Percentiles rank a stretch among this genome's conserved stretches.
phyloP scores from a whole-genome alignment of 345 rosid genomes.

The Eucalyptus regnans region DNA sequence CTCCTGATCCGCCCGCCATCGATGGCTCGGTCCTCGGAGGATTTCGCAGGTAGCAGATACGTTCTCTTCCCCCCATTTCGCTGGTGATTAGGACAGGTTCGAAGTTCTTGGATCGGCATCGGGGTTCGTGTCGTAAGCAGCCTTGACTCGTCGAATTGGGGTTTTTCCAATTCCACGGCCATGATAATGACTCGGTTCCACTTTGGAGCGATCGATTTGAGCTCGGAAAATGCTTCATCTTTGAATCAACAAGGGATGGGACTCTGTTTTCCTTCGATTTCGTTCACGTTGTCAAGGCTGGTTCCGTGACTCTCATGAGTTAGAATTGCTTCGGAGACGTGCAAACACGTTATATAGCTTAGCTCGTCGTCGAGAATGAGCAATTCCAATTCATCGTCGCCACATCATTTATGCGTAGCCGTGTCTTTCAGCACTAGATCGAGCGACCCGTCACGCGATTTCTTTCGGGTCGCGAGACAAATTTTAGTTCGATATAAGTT shows the following conservation, averaged over 20 bases:
- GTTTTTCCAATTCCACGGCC: background rate
- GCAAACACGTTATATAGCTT: background rate
- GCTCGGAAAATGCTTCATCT: background rate
- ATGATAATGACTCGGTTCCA: background rate
- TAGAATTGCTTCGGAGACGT: background rate
- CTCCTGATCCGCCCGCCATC: background rate
- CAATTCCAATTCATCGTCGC: background rate
- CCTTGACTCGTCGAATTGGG: background rate
- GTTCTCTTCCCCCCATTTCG: background rate
- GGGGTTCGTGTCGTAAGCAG: background rate
- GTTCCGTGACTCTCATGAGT: background rate
- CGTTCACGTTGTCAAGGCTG: accelerated
- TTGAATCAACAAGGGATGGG: background rate
- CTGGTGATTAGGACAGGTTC: background rate
- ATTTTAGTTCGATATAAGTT: background rate
- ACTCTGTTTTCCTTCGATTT: background rate
- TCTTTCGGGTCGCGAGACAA: background rate
- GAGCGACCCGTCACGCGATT: accelerated
- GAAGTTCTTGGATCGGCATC: background rate
- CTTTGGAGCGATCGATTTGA: background rate
- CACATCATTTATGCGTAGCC: background rate
- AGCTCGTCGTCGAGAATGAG: background rate
- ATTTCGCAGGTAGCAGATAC: background rate
- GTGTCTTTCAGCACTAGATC: background rate
- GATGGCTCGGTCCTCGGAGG: background rate